Evolutionary conservation across 2,329 filamentous ascomycete genomes (phyloP), one percentile per base, ranked within the genome.

Genomic region (Clarireedia hainanense): DNA sequence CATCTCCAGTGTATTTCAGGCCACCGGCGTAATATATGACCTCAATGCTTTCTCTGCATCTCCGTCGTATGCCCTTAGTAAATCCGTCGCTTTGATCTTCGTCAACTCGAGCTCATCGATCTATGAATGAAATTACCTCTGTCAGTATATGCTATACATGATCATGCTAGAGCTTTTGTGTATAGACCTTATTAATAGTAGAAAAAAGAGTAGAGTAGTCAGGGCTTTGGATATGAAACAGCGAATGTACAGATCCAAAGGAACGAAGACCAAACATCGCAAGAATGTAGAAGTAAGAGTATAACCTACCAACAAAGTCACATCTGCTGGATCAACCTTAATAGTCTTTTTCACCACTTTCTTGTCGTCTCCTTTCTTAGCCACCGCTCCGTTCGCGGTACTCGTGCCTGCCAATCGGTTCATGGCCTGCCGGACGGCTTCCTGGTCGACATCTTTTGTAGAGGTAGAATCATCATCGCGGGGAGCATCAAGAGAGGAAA

Each of bases 281-380:
- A 30, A 9, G 27, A 40, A n/a, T 37, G 30, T n/a, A 40, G 37
- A 40, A 17, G 37, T 17, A 5, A 17, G 17, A 40, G 17, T 5
- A 15, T 40, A 15, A 74, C 81, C 62, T 68, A 88, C 85, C 69
- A 92, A 68, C 50, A 92, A 71, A 4, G 78, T 71, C 5, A 92
- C 85, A 69, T 92, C 87, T 2, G 79, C 82, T 5, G 80, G 72
- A 59, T 91, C 87, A 47, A 92, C 81, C 75, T 91, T 92, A 66
- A 91, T 79, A 20, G 69, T 63, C 72, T 80, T 84, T 65, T 74
- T 76, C 60, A 74, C 73, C 60, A 74, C 74, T 73, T 80, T 83
- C 61, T 74, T 74, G 62, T 75, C 73, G 59, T 75, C 75, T 50
- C 69, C 70, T 65, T 71, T 72, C 56, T 74, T 72, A 27, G 74